These are phyloP conservation scores for Cutaneotrichosporon mucoides DNA, from an alignment of 1,284 basidiomycete species.

Conservation along the genomic window DNA sequence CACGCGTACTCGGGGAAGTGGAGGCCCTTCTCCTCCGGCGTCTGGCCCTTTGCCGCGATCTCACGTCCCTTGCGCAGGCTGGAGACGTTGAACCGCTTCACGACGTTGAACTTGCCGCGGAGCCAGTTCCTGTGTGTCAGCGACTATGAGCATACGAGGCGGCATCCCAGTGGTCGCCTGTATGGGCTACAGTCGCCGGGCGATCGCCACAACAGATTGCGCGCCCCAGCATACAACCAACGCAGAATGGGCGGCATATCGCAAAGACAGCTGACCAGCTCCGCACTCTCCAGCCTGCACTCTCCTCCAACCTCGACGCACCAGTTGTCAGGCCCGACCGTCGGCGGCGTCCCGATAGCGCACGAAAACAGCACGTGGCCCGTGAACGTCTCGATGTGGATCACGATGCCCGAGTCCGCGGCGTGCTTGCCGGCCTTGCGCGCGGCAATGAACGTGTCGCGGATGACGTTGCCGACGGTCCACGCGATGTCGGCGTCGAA, in stretches of 20 bases:
- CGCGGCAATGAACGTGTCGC: slow-evolving; percentile 23
- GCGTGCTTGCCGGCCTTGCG: slow-evolving; percentile 12
- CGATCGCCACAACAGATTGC: too few relatives aligned
- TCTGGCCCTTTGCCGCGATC: slow-evolving; percentile 26
- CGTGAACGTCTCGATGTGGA: slow-evolving; percentile 40
- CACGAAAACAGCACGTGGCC: slow-evolving; percentile 41
- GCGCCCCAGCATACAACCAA: too few relatives aligned
- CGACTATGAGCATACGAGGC: background rate
- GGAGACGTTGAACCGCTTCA: slow-evolving; percentile 36
- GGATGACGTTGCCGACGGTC: slow-evolving; percentile 30
- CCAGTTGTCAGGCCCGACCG: slow-evolving; percentile 41
- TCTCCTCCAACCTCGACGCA: slow-evolving; percentile 11
- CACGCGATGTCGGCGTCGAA: slow-evolving; percentile 32
- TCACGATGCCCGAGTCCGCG: slow-evolving; percentile 33
- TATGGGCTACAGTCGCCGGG: too few relatives aligned
- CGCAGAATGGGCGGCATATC: too few relatives aligned
- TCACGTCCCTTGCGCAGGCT: slow-evolving; percentile 42
- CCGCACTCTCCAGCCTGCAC: too few relatives aligned
- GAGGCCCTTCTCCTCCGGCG: slow-evolving; percentile 30
- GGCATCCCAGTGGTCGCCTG: too few relatives aligned
- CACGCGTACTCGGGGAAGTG: slow-evolving; percentile 41
- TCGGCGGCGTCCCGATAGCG: slow-evolving; percentile 35
- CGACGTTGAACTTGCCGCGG: slow-evolving; percentile 44
- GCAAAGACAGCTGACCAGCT: too few relatives aligned
- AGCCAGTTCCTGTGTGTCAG: slow-evolving; percentile 31